phyloP scores from a whole-genome alignment of 75 land plant species.

The Adiantum capillusveneris region DNA sequence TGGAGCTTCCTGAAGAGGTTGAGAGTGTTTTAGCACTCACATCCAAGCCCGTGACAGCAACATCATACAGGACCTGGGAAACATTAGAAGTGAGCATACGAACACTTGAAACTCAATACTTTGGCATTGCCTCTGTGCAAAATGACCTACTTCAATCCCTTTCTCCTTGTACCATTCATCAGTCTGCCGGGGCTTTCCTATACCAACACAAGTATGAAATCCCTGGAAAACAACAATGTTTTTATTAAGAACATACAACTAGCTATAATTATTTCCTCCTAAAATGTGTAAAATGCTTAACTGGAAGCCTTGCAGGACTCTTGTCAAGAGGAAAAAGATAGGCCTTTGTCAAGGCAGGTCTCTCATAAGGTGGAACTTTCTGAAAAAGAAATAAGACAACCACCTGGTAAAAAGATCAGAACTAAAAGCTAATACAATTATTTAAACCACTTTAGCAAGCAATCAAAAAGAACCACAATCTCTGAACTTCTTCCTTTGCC shows the following conservation, averaged over 20 bases:
- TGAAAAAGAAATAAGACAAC: slow-evolving; percentile 19
- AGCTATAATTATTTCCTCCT: neutral
- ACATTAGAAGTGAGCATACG: no score
- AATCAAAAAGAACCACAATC: no score
- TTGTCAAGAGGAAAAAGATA: slow-evolving; percentile 75
- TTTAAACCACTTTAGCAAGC: no score
- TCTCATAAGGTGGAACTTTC: slow-evolving; percentile 87
- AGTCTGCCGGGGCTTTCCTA: slow-evolving; percentile 80
- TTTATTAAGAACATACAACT: no score
- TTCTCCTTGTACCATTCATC: slow-evolving; percentile 88
- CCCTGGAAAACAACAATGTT: slow-evolving; percentile 36
- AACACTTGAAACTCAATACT: no score
- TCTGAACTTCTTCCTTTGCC: no score
- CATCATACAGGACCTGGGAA: slow-evolving; percentile 55
- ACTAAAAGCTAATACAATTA: no score
- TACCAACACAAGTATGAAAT: slow-evolving; percentile 94
- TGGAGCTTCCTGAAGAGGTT: slow-evolving; percentile 62
- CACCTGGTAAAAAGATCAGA: no score
- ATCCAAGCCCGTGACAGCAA: slow-evolving; percentile 61
- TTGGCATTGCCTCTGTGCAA: no score
- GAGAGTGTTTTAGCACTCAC: slow-evolving; percentile 38
- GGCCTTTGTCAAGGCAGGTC: slow-evolving; percentile 91
- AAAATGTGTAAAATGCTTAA: slow-evolving; percentile 19
- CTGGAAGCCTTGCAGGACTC: slow-evolving; percentile 83
- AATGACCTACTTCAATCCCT: slow-evolving; percentile 68